Base-by-base conservation (phyloP, 768 basidiomycete genomes). In the Agrocybe chaxingu region DNA sequence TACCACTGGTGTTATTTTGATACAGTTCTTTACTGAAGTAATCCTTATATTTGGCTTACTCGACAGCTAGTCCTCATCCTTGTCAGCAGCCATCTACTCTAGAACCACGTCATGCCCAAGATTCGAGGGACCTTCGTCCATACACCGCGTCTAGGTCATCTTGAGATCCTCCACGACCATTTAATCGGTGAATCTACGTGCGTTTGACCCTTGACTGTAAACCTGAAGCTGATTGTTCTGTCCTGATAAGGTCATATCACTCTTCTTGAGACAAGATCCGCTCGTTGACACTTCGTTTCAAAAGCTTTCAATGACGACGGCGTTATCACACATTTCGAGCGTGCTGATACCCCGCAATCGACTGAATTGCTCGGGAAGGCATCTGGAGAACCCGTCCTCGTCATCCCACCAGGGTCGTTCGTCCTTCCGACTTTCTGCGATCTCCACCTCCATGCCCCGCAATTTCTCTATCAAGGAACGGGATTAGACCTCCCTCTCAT, bases 391-490 rank as follows among this genome's bases (percentile, higher is more conserved):
- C 42, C 52, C 18, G 60, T 70, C 35, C 61, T 59, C 1, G 42
- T 54, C 4, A 60, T 87, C 9, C 78, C 79, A 2, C 30, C 48
- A 7, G 82, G 83, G n/a, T 76, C 70, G 46, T 90, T 93, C 60
- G 50, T 93, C 37, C 55, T 88, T n/a, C 89, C 92, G 1, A 80
- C 84, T 0, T 94, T 92, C 65, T 82, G 79, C 50, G 92, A 94
- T 64, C 73, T 91, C 4, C 92, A 94, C 61, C 75, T 93, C 0
- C 92, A 95, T 62, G 91, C 92, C 0, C 89, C 92, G 1, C 93
- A 95, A 62, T 93, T 88, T 62, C 73, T 93, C 32, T 94, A 92
- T 52, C 86, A 91, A 49, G 93, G 93, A 2, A 91, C 82, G 1
- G 92, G 92, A 0, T 75, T 94, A 3, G 88, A 95, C 63, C 76